A percentile compares a stretch with the other conserved stretches of the same genome.
These are phyloP conservation scores for Alternaria conjuncta DNA, from an alignment of 2,329 filamentous ascomycete species.

Conservation along the genomic window DNA sequence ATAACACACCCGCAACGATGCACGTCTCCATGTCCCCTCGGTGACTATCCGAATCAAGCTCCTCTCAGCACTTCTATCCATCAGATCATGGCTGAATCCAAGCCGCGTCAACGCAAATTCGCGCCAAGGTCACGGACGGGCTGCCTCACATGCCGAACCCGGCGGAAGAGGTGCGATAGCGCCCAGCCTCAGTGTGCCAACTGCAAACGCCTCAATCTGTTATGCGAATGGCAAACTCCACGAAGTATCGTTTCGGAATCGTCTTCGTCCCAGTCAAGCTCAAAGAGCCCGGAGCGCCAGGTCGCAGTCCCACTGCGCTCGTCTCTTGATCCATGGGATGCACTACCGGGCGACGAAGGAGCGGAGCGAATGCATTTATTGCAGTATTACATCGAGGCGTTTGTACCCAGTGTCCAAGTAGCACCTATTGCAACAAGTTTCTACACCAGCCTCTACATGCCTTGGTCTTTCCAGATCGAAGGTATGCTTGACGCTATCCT, in stretches of 20 bases:
- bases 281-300: slow-evolving; percentile 21
- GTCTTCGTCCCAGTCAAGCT: slow-evolving; percentile 6
- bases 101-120: slow-evolving; percentile 45
- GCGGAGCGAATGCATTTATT: slow-evolving; percentile 39
- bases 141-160: slow-evolving; percentile 44
- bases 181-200: slow-evolving; percentile 43
- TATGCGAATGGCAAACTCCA: slow-evolving; percentile 45
- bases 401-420: slow-evolving; percentile 46
- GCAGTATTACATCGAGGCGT: slow-evolving; percentile 45
- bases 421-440: slow-evolving; percentile 45
- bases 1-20: slow-evolving; percentile 12
- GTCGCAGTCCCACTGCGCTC: slow-evolving; percentile 21
- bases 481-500: slow-evolving; percentile 46
- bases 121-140: slow-evolving; percentile 46
- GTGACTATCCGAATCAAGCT: slow-evolving; percentile 19
- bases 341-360: slow-evolving; percentile 30
- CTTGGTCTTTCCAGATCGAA: slow-evolving; percentile 45
- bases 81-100: slow-evolving; percentile 41
- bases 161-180: slow-evolving; percentile 45
- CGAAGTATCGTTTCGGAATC: slow-evolving; percentile 27
- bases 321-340: slow-evolving; percentile 41
- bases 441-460: slow-evolving; percentile 46
- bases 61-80: neutral
- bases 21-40: slow-evolving; percentile 7
- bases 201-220: slow-evolving; percentile 44